phyloP scores from a whole-genome alignment of 371 early-diverging fungal genomes.

The Mortierella sp. region DNA sequence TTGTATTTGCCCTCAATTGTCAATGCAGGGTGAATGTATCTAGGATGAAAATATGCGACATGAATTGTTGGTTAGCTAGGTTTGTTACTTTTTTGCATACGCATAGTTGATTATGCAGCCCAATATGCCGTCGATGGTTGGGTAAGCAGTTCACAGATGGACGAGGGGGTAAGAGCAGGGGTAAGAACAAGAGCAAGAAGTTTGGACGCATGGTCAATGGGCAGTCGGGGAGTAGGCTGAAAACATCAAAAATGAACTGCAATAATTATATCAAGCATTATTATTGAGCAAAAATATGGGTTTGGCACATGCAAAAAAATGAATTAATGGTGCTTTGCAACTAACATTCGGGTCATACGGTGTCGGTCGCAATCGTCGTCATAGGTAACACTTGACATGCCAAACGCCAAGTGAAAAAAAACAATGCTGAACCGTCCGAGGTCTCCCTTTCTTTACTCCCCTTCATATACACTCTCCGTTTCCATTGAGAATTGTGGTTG shows the following conservation, averaged over 20 bases:
- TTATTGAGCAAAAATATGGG: not conserved
- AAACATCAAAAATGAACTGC: not conserved
- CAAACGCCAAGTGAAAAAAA: no score
- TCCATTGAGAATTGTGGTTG: not conserved
- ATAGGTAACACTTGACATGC: no score
- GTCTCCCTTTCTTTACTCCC: not conserved
- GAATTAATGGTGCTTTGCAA: not conserved
- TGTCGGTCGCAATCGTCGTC: not conserved
- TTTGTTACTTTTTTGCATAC: no score
- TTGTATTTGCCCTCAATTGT: slow-evolving; percentile 67
- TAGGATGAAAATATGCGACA: slow-evolving; percentile 2
- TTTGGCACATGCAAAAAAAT: slow-evolving; percentile 9
- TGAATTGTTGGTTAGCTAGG: no score
- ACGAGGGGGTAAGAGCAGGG: no score
- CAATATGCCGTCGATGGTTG: no score
- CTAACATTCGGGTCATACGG: not conserved
- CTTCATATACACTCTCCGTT: not conserved
- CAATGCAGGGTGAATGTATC: slow-evolving; percentile 66
- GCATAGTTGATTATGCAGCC: no score
- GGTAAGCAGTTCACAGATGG: no score
- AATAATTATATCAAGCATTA: no score
- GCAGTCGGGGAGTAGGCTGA: not conserved
- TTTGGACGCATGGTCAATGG: not conserved
- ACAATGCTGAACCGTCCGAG: no score
- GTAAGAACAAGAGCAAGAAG: no score